Evolutionary conservation across 1,284 basidiomycete species (phyloP).

Genomic region (Wallemia hederae): DNA sequence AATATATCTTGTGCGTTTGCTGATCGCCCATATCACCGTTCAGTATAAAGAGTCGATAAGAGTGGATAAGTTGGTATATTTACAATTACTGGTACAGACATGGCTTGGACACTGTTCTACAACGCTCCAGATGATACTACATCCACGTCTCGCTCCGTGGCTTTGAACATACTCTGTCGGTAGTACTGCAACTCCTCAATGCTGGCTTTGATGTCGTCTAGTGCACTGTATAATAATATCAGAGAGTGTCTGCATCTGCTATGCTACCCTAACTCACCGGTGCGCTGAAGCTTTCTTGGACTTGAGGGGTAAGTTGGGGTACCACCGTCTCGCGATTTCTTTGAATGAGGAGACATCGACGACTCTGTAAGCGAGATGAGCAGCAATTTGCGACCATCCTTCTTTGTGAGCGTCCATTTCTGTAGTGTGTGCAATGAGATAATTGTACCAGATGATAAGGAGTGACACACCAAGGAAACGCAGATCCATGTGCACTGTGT

Average conservation of each 20-base stretch:
- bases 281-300: constrained; percentile 12
- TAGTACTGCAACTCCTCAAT: constrained; percentile 20
- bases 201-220: constrained; percentile 20
- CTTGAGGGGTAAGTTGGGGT: constrained; percentile 12
- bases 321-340: constrained; percentile 21
- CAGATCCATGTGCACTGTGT: constrained; percentile 22
- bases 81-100: too few relatives aligned
- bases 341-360: constrained; percentile 10
- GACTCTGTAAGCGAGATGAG: constrained; percentile 19
- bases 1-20: constrained; percentile 19
- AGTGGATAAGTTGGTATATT: not conserved
- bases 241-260: not conserved
- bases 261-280: constrained; percentile 9
- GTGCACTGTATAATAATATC: constrained; percentile 12
- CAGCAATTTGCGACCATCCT: constrained; percentile 14
- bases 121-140: not conserved
- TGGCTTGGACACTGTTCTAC: too few relatives aligned
- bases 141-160: not conserved
- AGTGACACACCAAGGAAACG: constrained; percentile 10
- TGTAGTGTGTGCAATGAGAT: not conserved
- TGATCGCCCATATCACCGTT: constrained; percentile 4
- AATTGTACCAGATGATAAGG: not conserved
- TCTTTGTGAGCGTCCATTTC: not conserved
- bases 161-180: constrained; percentile 15
- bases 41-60: not conserved